phyloP scores from a whole-genome alignment of 305 asterid genomes.

The Nicotiana rustica region DNA sequence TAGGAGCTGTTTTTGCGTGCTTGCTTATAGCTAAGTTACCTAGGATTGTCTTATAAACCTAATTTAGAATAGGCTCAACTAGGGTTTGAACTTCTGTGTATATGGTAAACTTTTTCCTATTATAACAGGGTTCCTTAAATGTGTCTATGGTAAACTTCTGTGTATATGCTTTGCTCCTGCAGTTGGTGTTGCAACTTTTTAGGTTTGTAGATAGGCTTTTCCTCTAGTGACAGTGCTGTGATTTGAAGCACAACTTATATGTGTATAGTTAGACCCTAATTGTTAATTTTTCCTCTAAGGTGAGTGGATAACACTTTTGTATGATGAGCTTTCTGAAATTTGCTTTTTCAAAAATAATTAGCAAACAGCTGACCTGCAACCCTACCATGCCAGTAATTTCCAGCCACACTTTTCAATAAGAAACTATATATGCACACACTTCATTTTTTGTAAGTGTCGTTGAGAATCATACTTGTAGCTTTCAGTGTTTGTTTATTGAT shows the following conservation, averaged over 20 bases:
- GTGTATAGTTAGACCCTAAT: not conserved
- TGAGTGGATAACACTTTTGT: not conserved
- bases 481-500: constrained; percentile 26
- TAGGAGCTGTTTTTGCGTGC: not conserved
- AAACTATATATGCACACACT: not conserved
- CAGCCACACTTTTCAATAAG: not conserved
- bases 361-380: not conserved
- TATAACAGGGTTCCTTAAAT: not conserved
- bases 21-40: not conserved
- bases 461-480: not conserved
- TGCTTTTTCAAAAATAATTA: not conserved
- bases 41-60: not conserved
- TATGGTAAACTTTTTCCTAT: not conserved
- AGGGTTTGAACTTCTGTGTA: not conserved
- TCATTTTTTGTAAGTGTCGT: not conserved
- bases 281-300: not conserved
- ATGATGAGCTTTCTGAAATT: constrained; percentile 19
- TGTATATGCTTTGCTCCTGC: constrained; percentile 26
- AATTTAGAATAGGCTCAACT: constrained; percentile 16
- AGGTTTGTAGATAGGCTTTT: constrained; percentile 23
- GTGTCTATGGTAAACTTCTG: not conserved
- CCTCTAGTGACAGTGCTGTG: not conserved
- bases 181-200: not conserved
- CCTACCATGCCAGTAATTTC: not conserved
- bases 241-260: not conserved